Conservation (phyloP, 768 basidiomycete species). For the Leccinellum luteum region DNA sequence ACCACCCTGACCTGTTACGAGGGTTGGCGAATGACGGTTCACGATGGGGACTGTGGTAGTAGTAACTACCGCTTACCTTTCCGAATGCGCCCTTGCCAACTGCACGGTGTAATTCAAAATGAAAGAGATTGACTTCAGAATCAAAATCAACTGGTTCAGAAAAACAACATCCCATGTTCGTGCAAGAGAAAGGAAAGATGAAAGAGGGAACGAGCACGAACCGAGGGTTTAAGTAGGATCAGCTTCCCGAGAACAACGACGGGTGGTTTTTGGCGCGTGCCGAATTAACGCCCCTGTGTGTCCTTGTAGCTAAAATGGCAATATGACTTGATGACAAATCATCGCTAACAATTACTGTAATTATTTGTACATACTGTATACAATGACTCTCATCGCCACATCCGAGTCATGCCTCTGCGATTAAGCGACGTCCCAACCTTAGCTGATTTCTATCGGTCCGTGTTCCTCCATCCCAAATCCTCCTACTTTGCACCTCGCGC, state of each 20-base stretch:
- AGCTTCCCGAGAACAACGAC: constrained; percentile 35
- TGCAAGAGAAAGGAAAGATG: constrained; percentile 34
- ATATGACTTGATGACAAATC: neutral
- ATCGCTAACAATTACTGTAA: neutral
- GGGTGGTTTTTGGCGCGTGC: constrained; percentile 26
- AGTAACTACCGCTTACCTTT: constrained; percentile 56
- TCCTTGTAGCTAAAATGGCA: constrained; percentile 28
- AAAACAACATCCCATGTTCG: constrained; percentile 58
- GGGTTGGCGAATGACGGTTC: neutral
- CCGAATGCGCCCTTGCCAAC: constrained; percentile 98
- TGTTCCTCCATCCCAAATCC: constrained; percentile 34
- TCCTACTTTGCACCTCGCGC: constrained; percentile 34
- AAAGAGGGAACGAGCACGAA: constrained; percentile 23
- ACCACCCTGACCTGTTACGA: constrained; percentile 83
- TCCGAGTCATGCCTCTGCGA: constrained; percentile 1
- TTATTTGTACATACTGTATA: too few relatives aligned
- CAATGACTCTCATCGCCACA: too few relatives aligned
- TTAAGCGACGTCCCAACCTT: constrained; percentile 57
- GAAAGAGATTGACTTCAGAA: constrained; percentile 83
- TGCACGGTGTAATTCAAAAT: constrained; percentile 93
- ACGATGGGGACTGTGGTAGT: neutral
- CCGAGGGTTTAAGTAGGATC: constrained; percentile 21
- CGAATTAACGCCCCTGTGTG: constrained; percentile 1
- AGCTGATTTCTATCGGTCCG: constrained; percentile 47
- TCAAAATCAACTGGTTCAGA: constrained; percentile 85